Conservation (phyloP, 192 early-diverging fungal genomes). For the Phlyctochytrium planicorne region DNA sequence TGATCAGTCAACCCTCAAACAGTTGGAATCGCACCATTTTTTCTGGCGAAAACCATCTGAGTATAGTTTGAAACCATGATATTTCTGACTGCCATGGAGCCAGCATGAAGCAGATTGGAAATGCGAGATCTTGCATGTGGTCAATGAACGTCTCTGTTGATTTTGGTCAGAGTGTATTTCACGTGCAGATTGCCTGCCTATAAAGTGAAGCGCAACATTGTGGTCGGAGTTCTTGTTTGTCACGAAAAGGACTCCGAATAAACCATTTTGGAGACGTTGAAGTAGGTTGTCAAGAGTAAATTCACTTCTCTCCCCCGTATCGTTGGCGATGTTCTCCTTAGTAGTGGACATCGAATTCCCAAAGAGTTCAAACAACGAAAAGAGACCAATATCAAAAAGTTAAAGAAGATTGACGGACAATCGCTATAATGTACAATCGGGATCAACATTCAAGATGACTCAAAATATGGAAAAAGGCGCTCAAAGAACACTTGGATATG, state of each 20-base stretch:
- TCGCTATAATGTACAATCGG: too few species aligned
- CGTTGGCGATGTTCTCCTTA: too few species aligned
- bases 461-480: too few species aligned
- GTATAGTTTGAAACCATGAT: conserved; percentile 27
- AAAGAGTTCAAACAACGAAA: too few species aligned
- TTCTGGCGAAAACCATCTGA: conserved; percentile 39
- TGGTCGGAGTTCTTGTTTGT: conserved; percentile 37
- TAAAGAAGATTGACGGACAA: too few species aligned
- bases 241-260: conserved; percentile 47
- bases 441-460: too few species aligned
- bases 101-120: conserved; percentile 26
- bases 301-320: conserved; percentile 15
- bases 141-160: conserved; percentile 39
- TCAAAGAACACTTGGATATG: too few species aligned
- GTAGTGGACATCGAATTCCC: too few species aligned
- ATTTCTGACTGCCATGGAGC: conserved; percentile 41
- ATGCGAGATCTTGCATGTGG: conserved; percentile 45
- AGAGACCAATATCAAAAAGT: too few species aligned
- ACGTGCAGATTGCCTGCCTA: too few species aligned
- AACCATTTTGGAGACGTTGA: conserved; percentile 23
- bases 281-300: conserved; percentile 28
- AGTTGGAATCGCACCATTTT: too few species aligned
- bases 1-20: not conserved
- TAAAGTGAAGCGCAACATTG: conserved; percentile 15
- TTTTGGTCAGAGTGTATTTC: too few species aligned